phyloP scores from a whole-genome alignment of 768 basidiomycete species.

The Tephrocybe rancida region DNA sequence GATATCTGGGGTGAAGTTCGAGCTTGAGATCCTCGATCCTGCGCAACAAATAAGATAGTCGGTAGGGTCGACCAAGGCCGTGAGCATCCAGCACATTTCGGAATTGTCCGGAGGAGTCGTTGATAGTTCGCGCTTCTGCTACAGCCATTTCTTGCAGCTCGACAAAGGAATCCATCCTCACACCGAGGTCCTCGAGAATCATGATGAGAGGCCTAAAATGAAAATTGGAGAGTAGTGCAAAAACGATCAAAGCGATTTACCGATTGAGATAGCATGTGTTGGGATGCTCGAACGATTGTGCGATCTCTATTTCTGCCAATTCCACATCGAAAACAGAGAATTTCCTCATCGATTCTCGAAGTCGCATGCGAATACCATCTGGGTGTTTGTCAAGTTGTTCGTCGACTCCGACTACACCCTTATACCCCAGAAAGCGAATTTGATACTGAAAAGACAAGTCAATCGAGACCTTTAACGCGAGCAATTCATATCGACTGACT shows the following conservation, averaged over 20 bases:
- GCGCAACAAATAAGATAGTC: constrained; percentile 52
- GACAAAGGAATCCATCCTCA: constrained; percentile 57
- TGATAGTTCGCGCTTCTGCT: constrained; percentile 57
- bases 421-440: constrained; percentile 83
- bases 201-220: constrained; percentile 69
- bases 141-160: constrained; percentile 64
- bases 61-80: constrained; percentile 45
- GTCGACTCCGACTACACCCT: constrained; percentile 80
- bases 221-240: background rate
- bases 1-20: constrained; percentile 40
- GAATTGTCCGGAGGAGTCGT: constrained; percentile 55
- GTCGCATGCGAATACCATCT: constrained; percentile 63
- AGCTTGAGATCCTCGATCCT: constrained; percentile 49
- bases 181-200: constrained; percentile 77
- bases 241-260: constrained; percentile 38
- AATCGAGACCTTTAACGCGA: constrained; percentile 3
- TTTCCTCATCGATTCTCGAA: constrained; percentile 77
- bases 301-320: constrained; percentile 73
- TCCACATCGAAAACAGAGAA: constrained; percentile 54
- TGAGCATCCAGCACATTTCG: constrained; percentile 50
- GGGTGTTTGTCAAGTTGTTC: constrained; percentile 43
- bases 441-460: constrained; percentile 52
- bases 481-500: constrained; percentile 40
- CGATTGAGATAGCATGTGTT: constrained; percentile 72
- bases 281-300: constrained; percentile 60